Percentiles rank a stretch among this genome's conserved stretches.
These are phyloP conservation scores for Salvia rosmarinus DNA, from an alignment of 257 asterid genomes.

Conservation along the genomic window DNA sequence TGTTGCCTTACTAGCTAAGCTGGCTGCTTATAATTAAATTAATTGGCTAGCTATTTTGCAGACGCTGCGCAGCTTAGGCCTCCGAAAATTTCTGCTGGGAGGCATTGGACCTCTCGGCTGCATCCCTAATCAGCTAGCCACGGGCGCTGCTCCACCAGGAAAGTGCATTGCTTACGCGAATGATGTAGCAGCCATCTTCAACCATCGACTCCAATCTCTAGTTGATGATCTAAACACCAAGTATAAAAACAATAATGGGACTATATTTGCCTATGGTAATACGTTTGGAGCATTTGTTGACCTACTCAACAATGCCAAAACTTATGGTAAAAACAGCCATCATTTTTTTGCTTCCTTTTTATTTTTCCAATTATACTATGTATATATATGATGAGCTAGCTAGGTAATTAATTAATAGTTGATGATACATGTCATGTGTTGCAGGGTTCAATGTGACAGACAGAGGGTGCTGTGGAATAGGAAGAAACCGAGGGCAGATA, in stretches of 20 bases:
- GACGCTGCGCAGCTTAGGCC: slow-evolving; percentile 62
- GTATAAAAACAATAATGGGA: slow-evolving; percentile 30
- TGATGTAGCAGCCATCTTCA: slow-evolving; percentile 50
- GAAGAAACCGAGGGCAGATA: slow-evolving; percentile 65
- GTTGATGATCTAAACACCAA: slow-evolving; percentile 59
- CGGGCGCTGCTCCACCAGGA: slow-evolving; percentile 45
- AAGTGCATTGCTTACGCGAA: slow-evolving; percentile 56
- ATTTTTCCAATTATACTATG: background rate
- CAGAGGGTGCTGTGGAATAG: slow-evolving; percentile 75
- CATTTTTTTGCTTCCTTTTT: background rate
- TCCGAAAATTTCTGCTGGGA: slow-evolving; percentile 58
- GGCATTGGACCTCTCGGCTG: slow-evolving; percentile 85
- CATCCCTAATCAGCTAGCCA: slow-evolving; percentile 73
- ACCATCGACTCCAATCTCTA: slow-evolving; percentile 44
- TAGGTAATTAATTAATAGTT: background rate
- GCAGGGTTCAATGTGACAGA: slow-evolving; percentile 66
- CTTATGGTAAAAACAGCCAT: slow-evolving; percentile 45
- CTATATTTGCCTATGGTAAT: slow-evolving; percentile 62
- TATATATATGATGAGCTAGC: no score
- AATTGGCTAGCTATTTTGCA: slow-evolving; percentile 25
- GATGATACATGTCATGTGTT: background rate
- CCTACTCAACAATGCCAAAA: slow-evolving; percentile 52
- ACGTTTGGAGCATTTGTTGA: slow-evolving; percentile 57
- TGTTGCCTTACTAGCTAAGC: background rate
- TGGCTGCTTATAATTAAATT: background rate